Percentiles rank a stretch among this genome's conserved stretches.
These are phyloP conservation scores for Tilletia indica DNA, from an alignment of 1,284 basidiomycete genomes.

Conservation along the genomic window DNA sequence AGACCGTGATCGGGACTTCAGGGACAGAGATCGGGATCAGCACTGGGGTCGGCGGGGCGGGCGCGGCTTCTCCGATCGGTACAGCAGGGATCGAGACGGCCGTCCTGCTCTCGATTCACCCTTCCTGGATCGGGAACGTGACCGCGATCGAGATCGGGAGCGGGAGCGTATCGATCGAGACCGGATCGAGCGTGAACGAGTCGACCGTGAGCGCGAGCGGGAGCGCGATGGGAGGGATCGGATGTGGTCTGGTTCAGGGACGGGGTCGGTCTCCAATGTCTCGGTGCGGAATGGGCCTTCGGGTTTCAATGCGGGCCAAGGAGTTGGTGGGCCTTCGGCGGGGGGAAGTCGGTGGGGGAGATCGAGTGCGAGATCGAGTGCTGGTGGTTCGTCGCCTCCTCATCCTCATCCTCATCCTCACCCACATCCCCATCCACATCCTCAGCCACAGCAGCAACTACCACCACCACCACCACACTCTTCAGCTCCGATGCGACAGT, in stretches of 20 bases:
- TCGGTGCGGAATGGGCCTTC: not conserved
- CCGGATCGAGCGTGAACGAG: no score
- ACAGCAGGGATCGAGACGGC: conserved; percentile 17
- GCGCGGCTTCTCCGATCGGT: not conserved
- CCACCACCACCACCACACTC: not conserved
- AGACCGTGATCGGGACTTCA: conserved; percentile 34
- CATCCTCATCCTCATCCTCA: no score
- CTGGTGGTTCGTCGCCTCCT: no score
- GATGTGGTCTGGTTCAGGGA: not conserved
- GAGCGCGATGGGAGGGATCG: conserved; percentile 13
- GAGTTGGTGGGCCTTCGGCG: no score
- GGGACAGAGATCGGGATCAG: conserved; percentile 32
- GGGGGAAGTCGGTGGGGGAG: not conserved
- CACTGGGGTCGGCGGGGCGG: conserved; percentile 20
- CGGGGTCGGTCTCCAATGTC: not conserved
- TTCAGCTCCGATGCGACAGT: not conserved
- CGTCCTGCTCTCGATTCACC: not conserved
- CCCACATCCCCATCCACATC: no score
- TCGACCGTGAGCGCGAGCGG: not conserved
- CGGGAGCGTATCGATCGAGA: not conserved
- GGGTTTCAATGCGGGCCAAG: no score
- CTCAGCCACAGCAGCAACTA: not conserved
- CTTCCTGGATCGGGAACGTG: conserved; percentile 21
- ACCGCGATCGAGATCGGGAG: conserved; percentile 6
- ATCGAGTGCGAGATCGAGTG: not conserved